Evolutionary conservation across 2,329 filamentous ascomycete genomes (phyloP).

Genomic region (Venturia oleaginea): DNA sequence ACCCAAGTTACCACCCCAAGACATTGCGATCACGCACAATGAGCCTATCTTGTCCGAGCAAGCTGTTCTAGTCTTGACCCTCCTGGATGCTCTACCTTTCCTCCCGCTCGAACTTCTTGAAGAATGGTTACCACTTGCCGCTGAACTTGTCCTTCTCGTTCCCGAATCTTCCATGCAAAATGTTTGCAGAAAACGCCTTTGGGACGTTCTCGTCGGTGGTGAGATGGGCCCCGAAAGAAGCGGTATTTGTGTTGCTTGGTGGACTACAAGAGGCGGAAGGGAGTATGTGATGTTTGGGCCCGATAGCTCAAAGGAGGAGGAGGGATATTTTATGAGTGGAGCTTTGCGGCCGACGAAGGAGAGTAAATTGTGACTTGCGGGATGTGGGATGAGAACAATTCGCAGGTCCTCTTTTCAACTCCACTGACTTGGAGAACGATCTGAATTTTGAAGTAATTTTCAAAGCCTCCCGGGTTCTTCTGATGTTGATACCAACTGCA

Average conservation of each 20-base stretch:
- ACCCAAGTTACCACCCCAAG: conserved; percentile 13
- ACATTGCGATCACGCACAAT: conserved; percentile 26
- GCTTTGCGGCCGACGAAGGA: conserved; percentile 32
- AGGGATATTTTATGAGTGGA: conserved; percentile 46
- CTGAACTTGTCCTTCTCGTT: conserved; percentile 57
- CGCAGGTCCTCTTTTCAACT: too few species aligned
- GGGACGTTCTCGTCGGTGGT: conserved; percentile 68
- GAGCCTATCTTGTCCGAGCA: conserved; percentile 58
- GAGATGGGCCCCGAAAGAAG: conserved; percentile 85
- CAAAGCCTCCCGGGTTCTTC: too few species aligned
- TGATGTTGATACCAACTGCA: too few species aligned
- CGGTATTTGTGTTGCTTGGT: conserved; percentile 74
- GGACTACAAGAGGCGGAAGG: conserved; percentile 58
- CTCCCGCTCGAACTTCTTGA: conserved; percentile 61
- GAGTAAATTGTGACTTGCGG: conserved; percentile 39
- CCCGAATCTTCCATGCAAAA: conserved; percentile 53
- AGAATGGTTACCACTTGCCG: conserved; percentile 70
- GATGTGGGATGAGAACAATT: not conserved
- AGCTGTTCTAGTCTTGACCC: conserved; percentile 62
- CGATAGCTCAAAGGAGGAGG: conserved; percentile 28
- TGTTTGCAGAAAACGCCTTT: conserved; percentile 61
- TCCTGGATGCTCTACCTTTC: conserved; percentile 71
- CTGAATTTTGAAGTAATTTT: too few species aligned
- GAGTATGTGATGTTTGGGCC: conserved; percentile 47
- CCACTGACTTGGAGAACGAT: too few species aligned